Base-by-base conservation (phyloP, 176 grass and related monocot species). In the Musa acuminata region DNA sequence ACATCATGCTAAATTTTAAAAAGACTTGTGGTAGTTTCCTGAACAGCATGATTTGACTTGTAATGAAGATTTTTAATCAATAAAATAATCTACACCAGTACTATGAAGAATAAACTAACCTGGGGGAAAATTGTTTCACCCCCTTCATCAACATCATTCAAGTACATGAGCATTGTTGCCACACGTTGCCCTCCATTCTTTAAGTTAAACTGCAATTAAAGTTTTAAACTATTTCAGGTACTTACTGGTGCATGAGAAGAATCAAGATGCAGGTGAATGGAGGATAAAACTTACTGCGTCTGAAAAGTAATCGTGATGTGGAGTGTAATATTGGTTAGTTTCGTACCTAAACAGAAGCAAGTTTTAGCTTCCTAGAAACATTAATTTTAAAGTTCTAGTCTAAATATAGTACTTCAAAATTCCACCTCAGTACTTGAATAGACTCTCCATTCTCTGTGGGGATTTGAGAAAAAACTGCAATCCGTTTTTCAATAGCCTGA, bases 101-200 rank as follows among this genome's bases (percentile, higher is more conserved):
- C 3, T 43, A 43, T 43, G 35, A 43, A 43, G 35, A 43, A 43
- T 43, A 43, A 43, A 43, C 35, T 43, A 43, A 43, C 35, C 35
- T 43, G 35, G 35, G 35, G 35, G 35, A 43, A 43, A 43, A 43
- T 6, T 43, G 92, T 96, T 87, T 96, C 92, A 69, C 92, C 92
- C 11, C 92, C 92, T 89, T 91, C 92, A 79, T 89, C 92, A 58
- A 87, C 83, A 79, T 96, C 88, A 14, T 81, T 96, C 72, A 96
- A 89, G 89, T 96, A 96, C 88, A 96, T 96, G 77, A 96, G 79
- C 92, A 96, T 89, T 52, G 92, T 96, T 73, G 92, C 92, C 67
- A 96, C 76, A 17, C 92, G 85, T 69, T 96, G 92, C 52, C 92
- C 92, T 55, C 92, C 92, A 52, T 86, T 82, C 73, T 96, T 91